phyloP scores from a whole-genome alignment of 2,329 filamentous ascomycete genomes.

The Ophiostoma tasmaniense region DNA sequence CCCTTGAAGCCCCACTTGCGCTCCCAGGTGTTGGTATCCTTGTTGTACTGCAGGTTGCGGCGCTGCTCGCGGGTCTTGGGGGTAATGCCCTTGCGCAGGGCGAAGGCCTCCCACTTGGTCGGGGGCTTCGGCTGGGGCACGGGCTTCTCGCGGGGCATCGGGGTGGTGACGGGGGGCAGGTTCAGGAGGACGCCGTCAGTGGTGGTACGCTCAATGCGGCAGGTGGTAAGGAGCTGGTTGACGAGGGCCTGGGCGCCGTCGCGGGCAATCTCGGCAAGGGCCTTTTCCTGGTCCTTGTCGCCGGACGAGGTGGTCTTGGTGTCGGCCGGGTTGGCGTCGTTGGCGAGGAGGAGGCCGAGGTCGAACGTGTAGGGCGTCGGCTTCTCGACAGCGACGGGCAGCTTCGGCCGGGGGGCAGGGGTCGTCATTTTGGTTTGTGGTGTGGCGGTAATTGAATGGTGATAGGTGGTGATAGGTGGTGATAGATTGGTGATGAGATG shows the following conservation, averaged over 20 bases:
- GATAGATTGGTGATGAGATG: no score
- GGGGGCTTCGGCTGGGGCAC: conserved; percentile 71
- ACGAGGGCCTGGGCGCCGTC: conserved; percentile 87
- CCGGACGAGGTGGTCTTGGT: conserved; percentile 48
- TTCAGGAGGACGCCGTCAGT: conserved; percentile 64
- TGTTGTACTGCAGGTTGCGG: conserved; percentile 71
- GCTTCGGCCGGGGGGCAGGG: conserved; percentile 33
- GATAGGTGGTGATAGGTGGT: background rate
- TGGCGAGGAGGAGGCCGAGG: conserved; percentile 75
- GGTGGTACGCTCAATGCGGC: conserved; percentile 61
- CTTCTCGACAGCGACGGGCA: conserved; percentile 63
- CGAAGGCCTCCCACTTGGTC: conserved; percentile 95
- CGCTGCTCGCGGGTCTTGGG: conserved; percentile 72
- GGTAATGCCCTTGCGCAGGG: conserved; percentile 93
- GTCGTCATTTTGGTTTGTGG: conserved; percentile 16
- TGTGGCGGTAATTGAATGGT: background rate
- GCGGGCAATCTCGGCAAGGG: conserved; percentile 66
- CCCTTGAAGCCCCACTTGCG: conserved; percentile 93
- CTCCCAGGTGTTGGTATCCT: conserved; percentile 78
- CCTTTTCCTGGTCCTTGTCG: conserved; percentile 29
- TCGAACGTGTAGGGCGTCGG: conserved; percentile 89
- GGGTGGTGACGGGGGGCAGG: conserved; percentile 61
- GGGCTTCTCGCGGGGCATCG: conserved; percentile 84
- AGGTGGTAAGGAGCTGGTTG: conserved; percentile 88
- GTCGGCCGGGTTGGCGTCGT: conserved; percentile 73